Base-by-base conservation (phyloP, 352 stramenopile genomes). In the Plasmopara muralis region DNA sequence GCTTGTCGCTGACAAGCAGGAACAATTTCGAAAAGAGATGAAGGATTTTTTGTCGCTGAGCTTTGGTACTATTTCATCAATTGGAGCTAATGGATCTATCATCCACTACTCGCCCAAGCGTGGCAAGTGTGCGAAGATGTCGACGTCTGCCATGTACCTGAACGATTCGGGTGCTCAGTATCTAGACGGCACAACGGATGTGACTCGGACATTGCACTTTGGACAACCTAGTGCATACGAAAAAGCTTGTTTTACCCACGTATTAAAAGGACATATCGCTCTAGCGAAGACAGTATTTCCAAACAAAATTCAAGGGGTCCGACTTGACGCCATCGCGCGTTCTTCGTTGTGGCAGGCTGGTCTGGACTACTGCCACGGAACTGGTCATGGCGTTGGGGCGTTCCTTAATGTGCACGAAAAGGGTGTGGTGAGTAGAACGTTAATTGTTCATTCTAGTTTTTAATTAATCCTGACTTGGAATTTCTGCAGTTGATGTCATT, bases 101-200 rank as follows among this genome's bases (percentile, higher is more conserved):
- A 98, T 99, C 49, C 90, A 97, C 68, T 97, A 97, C 68, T 78
- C 82, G 37, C 84, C 93, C 0, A 85, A 91, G 55, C 70, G 77
- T 43, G 84, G 74, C 28, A 77, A 75, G 15, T 95, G 92, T 39
- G 58, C 85, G 9, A 83, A 90, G 18, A 81, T 99, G 50, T 92
- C 86, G 52, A 83, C 87, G 43, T 85, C 91, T 62, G 87, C 77
- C n/a, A 93, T 98, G 61, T 98, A 99, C 60, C 62, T 99, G 56
- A 97, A 99, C 58, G 97, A 99, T 82, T 99, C 95, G 14, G 97
- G 97, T 15, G 97, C 90, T 30, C 97, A 99, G 72, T 99, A 99
- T 64, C 64, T 87, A 31, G 97, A 98, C 60, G 97, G 97, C 25
- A 99, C 97, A 30, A 99, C 97, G 0, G 97, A 99, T 72, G 96